Evolutionary conservation across 805 yeast genomes (phyloP).

Genomic region (Lipomyces kockii): DNA sequence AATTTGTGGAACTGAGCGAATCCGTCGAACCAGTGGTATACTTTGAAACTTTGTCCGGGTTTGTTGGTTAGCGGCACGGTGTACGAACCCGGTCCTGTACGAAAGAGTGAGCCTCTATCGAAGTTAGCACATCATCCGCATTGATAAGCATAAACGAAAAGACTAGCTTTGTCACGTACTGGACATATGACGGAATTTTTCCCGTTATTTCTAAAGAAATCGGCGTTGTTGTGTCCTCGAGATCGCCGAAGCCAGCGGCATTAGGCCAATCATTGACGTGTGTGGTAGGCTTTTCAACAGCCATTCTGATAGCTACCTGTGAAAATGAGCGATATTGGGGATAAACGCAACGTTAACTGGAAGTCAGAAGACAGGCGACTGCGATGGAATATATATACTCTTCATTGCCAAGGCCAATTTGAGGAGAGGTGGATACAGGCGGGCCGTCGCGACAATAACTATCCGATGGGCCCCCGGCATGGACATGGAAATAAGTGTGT

Average conservation of each 20-base stretch:
- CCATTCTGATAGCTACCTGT: neutral
- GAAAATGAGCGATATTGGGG: no score
- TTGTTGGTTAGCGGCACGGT: conserved; percentile 18
- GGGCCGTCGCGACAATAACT: no score
- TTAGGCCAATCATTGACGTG: conserved; percentile 22
- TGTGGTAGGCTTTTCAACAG: neutral
- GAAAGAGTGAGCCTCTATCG: conserved; percentile 11
- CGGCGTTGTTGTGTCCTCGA: conserved; percentile 14
- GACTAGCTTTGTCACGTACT: conserved; percentile 1
- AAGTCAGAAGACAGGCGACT: no score
- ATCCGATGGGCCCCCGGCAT: no score
- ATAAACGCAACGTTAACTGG: no score
- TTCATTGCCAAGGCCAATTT: no score
- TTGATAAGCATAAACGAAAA: neutral
- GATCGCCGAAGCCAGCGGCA: conserved; percentile 17
- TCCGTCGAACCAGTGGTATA: conserved; percentile 24
- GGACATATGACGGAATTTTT: conserved; percentile 11
- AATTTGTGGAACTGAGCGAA: conserved; percentile 17
- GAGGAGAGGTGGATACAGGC: no score
- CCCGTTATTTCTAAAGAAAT: conserved; percentile 7
- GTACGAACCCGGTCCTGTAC: conserved; percentile 23
- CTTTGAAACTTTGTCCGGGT: conserved; percentile 17
- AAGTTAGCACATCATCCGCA: neutral
- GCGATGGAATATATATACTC: no score
- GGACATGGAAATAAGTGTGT: no score